Evolutionary conservation across 169 alveolate genomes (phyloP).

Genomic region (Plasmodium berghei): DNA sequence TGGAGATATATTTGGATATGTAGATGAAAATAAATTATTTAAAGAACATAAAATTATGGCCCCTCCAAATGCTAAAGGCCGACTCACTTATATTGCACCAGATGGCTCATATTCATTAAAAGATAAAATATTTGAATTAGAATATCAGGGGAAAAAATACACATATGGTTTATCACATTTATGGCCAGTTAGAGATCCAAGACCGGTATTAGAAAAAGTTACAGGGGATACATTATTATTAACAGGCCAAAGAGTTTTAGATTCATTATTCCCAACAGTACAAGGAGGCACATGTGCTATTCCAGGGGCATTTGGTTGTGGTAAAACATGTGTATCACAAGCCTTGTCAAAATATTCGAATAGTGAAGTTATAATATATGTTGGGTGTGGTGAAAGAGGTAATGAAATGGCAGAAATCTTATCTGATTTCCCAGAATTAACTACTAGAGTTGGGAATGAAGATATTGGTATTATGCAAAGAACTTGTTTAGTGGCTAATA

Average conservation of each 20-base stretch:
- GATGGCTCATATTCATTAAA: constrained; percentile 94
- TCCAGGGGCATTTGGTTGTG: constrained; percentile 99
- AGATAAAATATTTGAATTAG: constrained; percentile 89
- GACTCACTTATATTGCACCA: constrained; percentile 95
- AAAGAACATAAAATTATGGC: constrained; percentile 95
- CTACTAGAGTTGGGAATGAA: constrained; percentile 90
- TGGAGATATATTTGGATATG: constrained; percentile 98
- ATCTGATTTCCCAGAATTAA: constrained; percentile 98
- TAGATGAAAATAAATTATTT: constrained; percentile 95
- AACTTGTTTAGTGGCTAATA: constrained; percentile 99
- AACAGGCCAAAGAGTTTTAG: constrained; percentile 99
- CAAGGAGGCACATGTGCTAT: constrained; percentile 99
- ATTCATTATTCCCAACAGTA: constrained; percentile 97
- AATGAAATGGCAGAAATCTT: constrained; percentile 99
- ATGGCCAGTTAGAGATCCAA: constrained; percentile 99
- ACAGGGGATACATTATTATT: constrained; percentile 95
- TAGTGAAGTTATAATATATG: constrained; percentile 97
- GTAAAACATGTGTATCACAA: constrained; percentile 98
- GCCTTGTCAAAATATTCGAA: constrained; percentile 98
- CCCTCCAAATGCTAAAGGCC: constrained; percentile 97
- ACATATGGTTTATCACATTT: constrained; percentile 95
- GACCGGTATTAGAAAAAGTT: constrained; percentile 97
- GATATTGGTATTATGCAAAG: constrained; percentile 98
- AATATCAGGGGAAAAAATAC: constrained; percentile 92
- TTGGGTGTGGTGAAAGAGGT: constrained; percentile 99